These are phyloP conservation scores for Isoetes taiwanensis DNA, from an alignment of 75 land plant genomes.

Conservation along the genomic window DNA sequence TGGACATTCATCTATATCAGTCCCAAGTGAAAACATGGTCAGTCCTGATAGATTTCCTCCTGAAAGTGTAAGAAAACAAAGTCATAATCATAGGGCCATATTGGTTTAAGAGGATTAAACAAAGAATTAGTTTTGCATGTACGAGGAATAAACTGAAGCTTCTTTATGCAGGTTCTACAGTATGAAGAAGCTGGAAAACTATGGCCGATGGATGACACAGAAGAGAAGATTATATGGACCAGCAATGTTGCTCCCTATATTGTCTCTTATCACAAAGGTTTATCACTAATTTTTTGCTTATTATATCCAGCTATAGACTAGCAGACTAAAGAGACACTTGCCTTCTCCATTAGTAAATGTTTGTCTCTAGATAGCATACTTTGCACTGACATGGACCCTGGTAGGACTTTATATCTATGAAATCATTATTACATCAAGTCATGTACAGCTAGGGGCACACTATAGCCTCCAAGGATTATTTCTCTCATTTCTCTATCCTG, in stretches of 20 bases:
- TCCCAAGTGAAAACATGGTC: too few relatives aligned
- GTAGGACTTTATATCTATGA: not conserved
- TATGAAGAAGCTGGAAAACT: slow-evolving; percentile 58
- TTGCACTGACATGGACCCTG: not conserved
- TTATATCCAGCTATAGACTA: not conserved
- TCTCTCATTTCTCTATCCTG: too few relatives aligned
- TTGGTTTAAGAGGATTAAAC: not conserved
- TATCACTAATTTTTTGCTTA: not conserved
- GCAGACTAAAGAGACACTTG: not conserved
- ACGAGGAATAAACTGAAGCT: not conserved
- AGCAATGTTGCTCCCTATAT: slow-evolving; percentile 52
- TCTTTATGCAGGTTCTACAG: slow-evolving; percentile 31
- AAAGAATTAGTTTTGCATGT: not conserved
- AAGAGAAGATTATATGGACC: slow-evolving; percentile 86
- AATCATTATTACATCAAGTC: not conserved
- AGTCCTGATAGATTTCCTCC: too few relatives aligned
- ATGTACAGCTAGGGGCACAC: not conserved
- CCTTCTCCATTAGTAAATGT: not conserved
- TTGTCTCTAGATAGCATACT: not conserved
- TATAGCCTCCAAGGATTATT: not conserved
- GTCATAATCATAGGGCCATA: not conserved
- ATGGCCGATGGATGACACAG: slow-evolving; percentile 47
- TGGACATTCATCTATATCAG: too few relatives aligned
- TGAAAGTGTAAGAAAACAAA: too few relatives aligned
- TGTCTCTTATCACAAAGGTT: slow-evolving; percentile 77